phyloP scores from a whole-genome alignment of 2,329 filamentous ascomycete genomes.

The Fusarium buxicola region DNA sequence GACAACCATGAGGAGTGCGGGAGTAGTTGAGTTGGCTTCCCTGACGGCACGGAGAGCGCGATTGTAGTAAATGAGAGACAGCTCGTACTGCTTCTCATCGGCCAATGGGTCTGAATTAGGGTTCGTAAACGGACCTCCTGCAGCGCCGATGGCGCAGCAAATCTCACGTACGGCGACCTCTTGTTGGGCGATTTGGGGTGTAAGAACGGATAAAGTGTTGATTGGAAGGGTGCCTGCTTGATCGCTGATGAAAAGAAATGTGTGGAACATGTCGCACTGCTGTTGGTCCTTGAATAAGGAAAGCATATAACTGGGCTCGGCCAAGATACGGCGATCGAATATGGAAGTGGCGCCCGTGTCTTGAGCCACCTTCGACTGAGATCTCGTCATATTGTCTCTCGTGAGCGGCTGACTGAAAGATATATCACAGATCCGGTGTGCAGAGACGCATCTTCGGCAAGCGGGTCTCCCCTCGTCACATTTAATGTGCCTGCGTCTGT shows the following conservation, averaged over 20 bases:
- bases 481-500: conserved; percentile 42
- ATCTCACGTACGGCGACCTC: conserved; percentile 34
- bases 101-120: conserved; percentile 8
- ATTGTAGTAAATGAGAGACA: conserved; percentile 36
- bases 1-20: conserved; percentile 28
- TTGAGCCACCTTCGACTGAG: not conserved
- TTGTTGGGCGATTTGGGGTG: conserved; percentile 36
- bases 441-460: conserved; percentile 29
- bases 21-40: not conserved
- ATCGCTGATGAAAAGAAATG: conserved; percentile 34
- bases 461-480: conserved; percentile 40
- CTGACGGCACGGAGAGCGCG: conserved; percentile 31
- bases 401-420: conserved; percentile 12
- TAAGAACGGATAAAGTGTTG: conserved; percentile 32
- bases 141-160: conserved; percentile 38
- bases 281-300: conserved; percentile 37
- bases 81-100: conserved; percentile 21
- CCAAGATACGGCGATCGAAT: conserved; percentile 29
- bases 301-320: conserved; percentile 25
- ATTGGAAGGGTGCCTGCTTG: conserved; percentile 36
- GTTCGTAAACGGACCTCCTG: conserved; percentile 27
- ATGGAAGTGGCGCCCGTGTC: not conserved
- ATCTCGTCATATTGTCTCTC: not conserved
- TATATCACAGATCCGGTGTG: conserved; percentile 28
- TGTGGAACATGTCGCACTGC: conserved; percentile 39